phyloP scores from a whole-genome alignment of 2,329 filamentous ascomycete genomes.

The Zopfia rhizophila region DNA sequence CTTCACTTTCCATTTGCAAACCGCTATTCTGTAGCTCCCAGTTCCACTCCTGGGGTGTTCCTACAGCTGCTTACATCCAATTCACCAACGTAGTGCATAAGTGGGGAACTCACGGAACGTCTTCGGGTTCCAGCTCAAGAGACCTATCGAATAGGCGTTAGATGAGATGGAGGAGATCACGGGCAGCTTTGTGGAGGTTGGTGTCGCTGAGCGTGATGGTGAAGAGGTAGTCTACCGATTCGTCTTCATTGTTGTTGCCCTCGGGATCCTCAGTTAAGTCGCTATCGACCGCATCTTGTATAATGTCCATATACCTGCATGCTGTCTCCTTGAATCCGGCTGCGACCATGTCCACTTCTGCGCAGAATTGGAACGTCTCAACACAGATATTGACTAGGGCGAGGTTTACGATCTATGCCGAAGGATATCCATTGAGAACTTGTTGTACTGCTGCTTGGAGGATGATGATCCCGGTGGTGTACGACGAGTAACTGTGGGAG shows the following conservation, averaged over 20 bases:
- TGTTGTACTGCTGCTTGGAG: slow-evolving; percentile 26
- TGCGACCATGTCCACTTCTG: slow-evolving; percentile 11
- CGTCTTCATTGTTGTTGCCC: background rate
- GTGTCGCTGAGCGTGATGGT: slow-evolving; percentile 15
- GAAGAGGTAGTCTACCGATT: slow-evolving; percentile 22
- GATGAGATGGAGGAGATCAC: slow-evolving; percentile 22
- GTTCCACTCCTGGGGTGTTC: slow-evolving; percentile 10
- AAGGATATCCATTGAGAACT: slow-evolving; percentile 14
- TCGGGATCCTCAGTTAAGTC: background rate
- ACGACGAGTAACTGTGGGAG: slow-evolving; percentile 23
- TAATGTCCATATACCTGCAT: slow-evolving; percentile 11
- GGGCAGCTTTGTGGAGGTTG: slow-evolving; percentile 20
- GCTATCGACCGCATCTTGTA: background rate
- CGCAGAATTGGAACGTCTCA: slow-evolving; percentile 18
- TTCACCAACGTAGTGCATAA: slow-evolving; percentile 5
- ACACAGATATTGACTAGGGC: slow-evolving; percentile 14
- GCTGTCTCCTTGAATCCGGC: background rate
- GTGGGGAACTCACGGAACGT: background rate
- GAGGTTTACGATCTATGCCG: slow-evolving; percentile 16
- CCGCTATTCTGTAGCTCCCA: slow-evolving; percentile 16
- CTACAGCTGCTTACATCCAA: slow-evolving; percentile 12
- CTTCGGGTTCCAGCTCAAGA: slow-evolving; percentile 6
- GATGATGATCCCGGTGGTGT: slow-evolving; percentile 27
- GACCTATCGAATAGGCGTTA: slow-evolving; percentile 26
- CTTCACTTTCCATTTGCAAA: background rate